Conservation (phyloP, 352 stramenopile genomes). For the Elongisporangium undulatum region DNA sequence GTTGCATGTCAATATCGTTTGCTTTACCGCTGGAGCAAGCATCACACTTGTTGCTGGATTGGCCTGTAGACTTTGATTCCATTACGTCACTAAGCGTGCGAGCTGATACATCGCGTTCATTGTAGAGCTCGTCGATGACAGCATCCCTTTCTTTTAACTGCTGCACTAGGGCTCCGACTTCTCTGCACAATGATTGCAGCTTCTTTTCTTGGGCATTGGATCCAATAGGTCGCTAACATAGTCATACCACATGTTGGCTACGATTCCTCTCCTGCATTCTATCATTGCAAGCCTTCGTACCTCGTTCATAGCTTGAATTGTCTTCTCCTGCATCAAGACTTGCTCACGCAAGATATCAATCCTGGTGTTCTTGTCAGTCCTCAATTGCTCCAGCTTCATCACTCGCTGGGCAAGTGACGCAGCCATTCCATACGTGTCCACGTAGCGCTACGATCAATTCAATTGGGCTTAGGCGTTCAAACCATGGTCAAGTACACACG, state of each 20-base stretch:
- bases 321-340: slow-evolving; percentile 45
- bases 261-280: neutral
- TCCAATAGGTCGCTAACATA: slow-evolving; percentile 24
- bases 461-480: neutral
- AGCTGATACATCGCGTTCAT: slow-evolving; percentile 39
- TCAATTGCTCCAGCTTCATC: slow-evolving; percentile 34
- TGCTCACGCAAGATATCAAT: slow-evolving; percentile 41
- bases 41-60: slow-evolving; percentile 2
- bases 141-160: slow-evolving; percentile 53
- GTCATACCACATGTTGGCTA: neutral
- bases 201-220: slow-evolving; percentile 37
- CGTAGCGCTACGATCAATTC: slow-evolving; percentile 39
- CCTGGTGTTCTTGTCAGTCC: slow-evolving; percentile 29
- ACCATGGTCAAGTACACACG: neutral
- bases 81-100: slow-evolving; percentile 42
- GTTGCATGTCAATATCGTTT: neutral
- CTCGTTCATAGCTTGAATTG: slow-evolving; percentile 48
- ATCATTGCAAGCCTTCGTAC: slow-evolving; percentile 10
- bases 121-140: slow-evolving; percentile 49
- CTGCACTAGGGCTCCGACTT: slow-evolving; percentile 49
- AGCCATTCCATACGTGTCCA: slow-evolving; percentile 60
- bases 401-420: slow-evolving; percentile 43
- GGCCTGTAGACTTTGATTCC: slow-evolving; percentile 9
- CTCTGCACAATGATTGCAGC: slow-evolving; percentile 49
- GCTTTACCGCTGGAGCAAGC: neutral